Conservation (phyloP, 345 rosid genomes). For the Hypericum androsaemum region DNA sequence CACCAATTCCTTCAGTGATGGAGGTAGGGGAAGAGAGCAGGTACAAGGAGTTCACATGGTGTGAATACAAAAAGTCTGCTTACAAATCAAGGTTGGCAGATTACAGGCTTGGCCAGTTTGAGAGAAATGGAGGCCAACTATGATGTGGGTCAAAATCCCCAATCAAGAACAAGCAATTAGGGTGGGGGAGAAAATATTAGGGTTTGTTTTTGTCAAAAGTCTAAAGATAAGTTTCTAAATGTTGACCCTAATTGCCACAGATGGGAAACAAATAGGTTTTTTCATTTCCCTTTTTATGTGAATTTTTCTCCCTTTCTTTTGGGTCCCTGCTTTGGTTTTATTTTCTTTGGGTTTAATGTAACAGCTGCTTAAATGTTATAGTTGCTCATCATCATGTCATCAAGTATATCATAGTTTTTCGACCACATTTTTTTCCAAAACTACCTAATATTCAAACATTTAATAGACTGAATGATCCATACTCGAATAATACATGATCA, state of each 20-base stretch:
- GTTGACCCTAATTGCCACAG: constrained; percentile 18
- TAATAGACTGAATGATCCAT: too few species aligned
- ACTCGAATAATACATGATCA: too few species aligned
- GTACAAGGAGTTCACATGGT: constrained; percentile 85
- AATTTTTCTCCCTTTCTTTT: not conserved
- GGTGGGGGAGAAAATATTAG: not conserved
- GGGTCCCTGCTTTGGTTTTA: not conserved
- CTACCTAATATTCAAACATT: not conserved
- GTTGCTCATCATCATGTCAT: constrained; percentile 14
- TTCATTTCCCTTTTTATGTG: not conserved
- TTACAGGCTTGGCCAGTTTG: constrained; percentile 60
- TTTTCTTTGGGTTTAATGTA: not conserved
- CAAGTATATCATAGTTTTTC: not conserved
- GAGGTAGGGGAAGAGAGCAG: constrained; percentile 49
- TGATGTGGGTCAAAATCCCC: constrained; percentile 11
- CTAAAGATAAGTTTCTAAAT: constrained; percentile 5
- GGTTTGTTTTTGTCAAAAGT: constrained; percentile 15
- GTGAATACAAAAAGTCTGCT: constrained; percentile 64
- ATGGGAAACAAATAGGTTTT: constrained; percentile 26
- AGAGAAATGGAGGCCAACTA: constrained; percentile 19
- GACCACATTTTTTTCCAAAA: constrained; percentile 5
- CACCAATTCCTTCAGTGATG: constrained; percentile 40
- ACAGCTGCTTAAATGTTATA: constrained; percentile 2
- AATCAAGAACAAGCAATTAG: constrained; percentile 2
- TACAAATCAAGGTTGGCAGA: constrained; percentile 70